These are phyloP conservation scores for Eragrostis nindensis DNA, from an alignment of 176 grass and related monocot species.

Conservation along the genomic window DNA sequence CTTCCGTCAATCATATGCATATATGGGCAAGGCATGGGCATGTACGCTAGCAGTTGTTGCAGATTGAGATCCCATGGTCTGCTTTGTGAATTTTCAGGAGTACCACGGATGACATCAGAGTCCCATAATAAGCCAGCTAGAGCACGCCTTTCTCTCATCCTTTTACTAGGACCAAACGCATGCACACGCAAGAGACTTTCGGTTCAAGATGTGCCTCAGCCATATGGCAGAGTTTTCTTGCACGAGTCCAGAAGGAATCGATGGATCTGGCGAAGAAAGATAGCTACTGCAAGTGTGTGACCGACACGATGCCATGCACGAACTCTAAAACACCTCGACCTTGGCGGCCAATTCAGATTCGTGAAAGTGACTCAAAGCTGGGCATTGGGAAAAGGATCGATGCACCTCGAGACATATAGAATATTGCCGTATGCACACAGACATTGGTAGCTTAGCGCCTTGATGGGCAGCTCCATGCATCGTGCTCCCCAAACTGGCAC, in stretches of 20 bases:
- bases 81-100: neutral
- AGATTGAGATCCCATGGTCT: neutral
- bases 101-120: neutral
- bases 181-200: neutral
- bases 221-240: neutral
- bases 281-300: neutral
- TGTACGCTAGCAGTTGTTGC: neutral
- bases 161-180: neutral
- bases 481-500: neutral
- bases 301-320: neutral
- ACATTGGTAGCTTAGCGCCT: neutral
- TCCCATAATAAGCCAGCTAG: neutral
- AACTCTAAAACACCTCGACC: neutral
- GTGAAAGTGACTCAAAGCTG: conserved; percentile 17
- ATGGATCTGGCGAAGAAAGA: neutral
- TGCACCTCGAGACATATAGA: neutral
- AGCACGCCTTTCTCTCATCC: neutral
- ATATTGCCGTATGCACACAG: neutral
- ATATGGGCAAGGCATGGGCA: neutral
- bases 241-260: neutral
- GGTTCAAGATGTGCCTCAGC: neutral
- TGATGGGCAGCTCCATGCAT: neutral
- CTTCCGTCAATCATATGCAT: neutral
- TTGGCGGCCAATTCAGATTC: neutral
- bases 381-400: neutral